Base-by-base conservation (phyloP, 1,284 basidiomycete genomes). In the Boletus calvinii region DNA sequence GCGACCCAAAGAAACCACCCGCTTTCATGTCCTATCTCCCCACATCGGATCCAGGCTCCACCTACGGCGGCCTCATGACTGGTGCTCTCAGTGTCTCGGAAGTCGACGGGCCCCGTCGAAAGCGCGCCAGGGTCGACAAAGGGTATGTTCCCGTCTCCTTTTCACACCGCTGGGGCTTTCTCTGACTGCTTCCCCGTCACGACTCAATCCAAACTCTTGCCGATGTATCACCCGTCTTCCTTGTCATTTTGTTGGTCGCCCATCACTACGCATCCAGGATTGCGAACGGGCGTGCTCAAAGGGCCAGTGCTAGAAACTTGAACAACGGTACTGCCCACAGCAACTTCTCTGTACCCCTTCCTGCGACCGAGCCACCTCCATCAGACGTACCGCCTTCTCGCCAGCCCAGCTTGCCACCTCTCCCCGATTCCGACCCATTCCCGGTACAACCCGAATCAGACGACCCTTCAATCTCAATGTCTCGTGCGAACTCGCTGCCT, bases 41-140 rank as follows among this genome's bases (percentile, higher is more conserved):
- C 48, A 72, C 80, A 58, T 83, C 84, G 65, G 89, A 91, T 77
- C 88, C 88, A 57, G 88, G 89, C 64, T 85, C 88, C 59, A 90
- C 87, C 17, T 91, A 90, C 74, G 80, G 84, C 68, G 85, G 84
- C 54, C 77, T 83, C 62, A 80, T 80, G 74, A 72, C 80, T 66
- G 80, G 80, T 58, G 79, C 83, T 63, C 78, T 83, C 65, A 75
- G 73, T 53, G 75, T 79, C 65, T 77, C 81, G 61, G 77, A 77
- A 55, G 67, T 77, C 59, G 83, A 85, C 55, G 83, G 83, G 46
- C 74, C 81, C 54, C 79, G 84, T 65, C 75, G 81, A 67, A 89
- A 90, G 74, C 83, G 88, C 61, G 76, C 83, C 56, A 79, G 85
- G 65, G 65, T 80, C 56, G 85, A 87, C 68, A 86, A 85, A 76